phyloP scores from a whole-genome alignment of 2,329 filamentous ascomycete genomes.

The Ascochyta pisi region DNA sequence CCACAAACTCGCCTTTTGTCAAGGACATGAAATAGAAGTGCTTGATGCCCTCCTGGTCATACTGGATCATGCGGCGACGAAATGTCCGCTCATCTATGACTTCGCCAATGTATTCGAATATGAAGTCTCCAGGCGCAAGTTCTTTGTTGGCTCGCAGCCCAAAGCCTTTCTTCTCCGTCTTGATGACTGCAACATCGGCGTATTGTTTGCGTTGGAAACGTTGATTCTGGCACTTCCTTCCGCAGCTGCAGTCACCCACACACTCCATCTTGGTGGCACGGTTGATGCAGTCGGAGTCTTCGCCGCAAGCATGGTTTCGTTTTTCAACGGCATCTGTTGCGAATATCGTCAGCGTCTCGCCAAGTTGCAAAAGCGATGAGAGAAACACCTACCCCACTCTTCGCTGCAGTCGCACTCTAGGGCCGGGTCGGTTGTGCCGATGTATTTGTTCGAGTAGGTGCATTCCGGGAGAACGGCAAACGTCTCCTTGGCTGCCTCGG shows the following conservation, averaged over 20 bases:
- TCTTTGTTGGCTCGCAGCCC: conserved; percentile 83
- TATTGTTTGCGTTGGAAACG: conserved; percentile 91
- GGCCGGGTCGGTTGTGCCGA: conserved; percentile 90
- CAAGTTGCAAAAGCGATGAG: not conserved
- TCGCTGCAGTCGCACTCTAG: conserved; percentile 95
- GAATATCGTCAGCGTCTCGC: conserved; percentile 41
- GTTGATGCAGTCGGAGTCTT: conserved; percentile 98
- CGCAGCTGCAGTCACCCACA: conserved; percentile 84
- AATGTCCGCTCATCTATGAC: conserved; percentile 95
- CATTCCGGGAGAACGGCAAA: conserved; percentile 87
- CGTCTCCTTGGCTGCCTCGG: conserved; percentile 73
- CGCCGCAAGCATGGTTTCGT: conserved; percentile 84
- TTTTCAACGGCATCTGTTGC: conserved; percentile 57
- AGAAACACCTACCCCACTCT: conserved; percentile 80
- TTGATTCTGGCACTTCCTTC: conserved; percentile 87
- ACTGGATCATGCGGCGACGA: conserved; percentile 86
- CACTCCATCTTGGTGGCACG: conserved; percentile 98
- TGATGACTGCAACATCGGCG: conserved; percentile 91
- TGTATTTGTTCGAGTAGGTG: conserved; percentile 87
- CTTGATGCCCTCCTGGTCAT: conserved; percentile 95
- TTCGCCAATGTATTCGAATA: conserved; percentile 98
- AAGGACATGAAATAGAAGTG: conserved; percentile 99
- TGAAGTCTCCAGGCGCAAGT: conserved; percentile 84
- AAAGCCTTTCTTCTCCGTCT: conserved; percentile 97
- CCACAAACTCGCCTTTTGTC: conserved; percentile 93